Evolutionary conservation across 805 yeast genomes (phyloP).

Genomic region (Sugiyamaella lignohabitans): DNA sequence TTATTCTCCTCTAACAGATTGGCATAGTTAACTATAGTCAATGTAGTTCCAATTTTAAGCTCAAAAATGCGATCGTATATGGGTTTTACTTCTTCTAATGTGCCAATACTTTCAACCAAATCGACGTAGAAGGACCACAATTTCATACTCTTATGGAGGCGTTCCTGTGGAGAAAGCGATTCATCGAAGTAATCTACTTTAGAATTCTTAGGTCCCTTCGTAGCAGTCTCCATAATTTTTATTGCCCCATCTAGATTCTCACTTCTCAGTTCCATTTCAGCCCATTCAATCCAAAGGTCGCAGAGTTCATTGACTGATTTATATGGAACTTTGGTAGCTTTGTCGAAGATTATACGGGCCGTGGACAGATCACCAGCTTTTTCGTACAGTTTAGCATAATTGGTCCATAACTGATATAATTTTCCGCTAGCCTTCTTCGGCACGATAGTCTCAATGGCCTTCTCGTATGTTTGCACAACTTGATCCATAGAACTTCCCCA

Average conservation of each 20-base stretch:
- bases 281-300: constrained; percentile 68
- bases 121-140: constrained; percentile 75
- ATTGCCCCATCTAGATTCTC: constrained; percentile 43
- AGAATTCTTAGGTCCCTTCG: constrained; percentile 35
- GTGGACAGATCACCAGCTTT: constrained; percentile 45
- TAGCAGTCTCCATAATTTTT: constrained; percentile 38
- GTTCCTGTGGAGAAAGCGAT: constrained; percentile 45
- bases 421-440: constrained; percentile 44
- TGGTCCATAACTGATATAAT: constrained; percentile 60
- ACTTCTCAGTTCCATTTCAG: constrained; percentile 51
- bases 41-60: constrained; percentile 62
- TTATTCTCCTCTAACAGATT: constrained; percentile 46
- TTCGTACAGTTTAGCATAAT: constrained; percentile 61
- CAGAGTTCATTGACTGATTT: constrained; percentile 56
- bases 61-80: constrained; percentile 50
- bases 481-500: constrained; percentile 37
- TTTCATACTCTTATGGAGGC: constrained; percentile 53
- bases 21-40: constrained; percentile 60
- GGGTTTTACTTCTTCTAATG: constrained; percentile 33
- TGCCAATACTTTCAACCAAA: constrained; percentile 40
- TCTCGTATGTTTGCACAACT: constrained; percentile 51
- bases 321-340: constrained; percentile 67
- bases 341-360: constrained; percentile 56
- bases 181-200: constrained; percentile 36
- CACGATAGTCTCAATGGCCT: constrained; percentile 60